Evolutionary conservation across 1,139 yeast genomes (phyloP), one percentile per base, ranked within the genome.

Genomic region (Diutina ranongensis): DNA sequence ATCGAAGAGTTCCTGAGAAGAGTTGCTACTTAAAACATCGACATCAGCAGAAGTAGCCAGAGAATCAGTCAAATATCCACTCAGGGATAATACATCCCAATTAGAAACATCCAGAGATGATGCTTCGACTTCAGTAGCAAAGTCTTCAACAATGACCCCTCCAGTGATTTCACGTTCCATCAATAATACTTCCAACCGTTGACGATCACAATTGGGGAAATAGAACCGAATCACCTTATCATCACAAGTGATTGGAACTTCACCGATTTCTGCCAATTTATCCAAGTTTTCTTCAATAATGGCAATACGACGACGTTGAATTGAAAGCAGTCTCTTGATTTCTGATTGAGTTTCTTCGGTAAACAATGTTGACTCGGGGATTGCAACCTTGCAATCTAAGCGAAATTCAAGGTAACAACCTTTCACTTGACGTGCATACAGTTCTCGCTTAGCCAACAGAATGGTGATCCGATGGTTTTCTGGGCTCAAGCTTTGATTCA

Each of bases 331-430:
- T 35, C 57, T 54, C 54, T 67, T 62, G 47, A 66, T 62, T 46
- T 70, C 70, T 32, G 60, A 60, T 53, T 75, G 53, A 9, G 72
- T 62, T 34, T 73, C 76, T 40, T 70, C 72, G 50, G 71, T 71
- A 46, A 78, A 64, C 44, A 76, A 63, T 5, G 78, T 67, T 50
- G 71, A 67, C n/a, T 67, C 56, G n/a, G 81, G 81, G 45, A 76
- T 62, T 21, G 62, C 56, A 35, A 65, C 59, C 40, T 61, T 54
- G 38, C 63, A 63, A 49, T 68, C 71, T 25, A 75, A 51, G 19
- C 64, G 62, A 55, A 78, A 78, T 50, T 78, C 83, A 44, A 78
- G 73, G 55, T 65, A 71, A 45, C 78, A 69, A 1, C 82, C 81
- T 9, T 77, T 70, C 45, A 78, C 67, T 10, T 80, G 78, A 40